Base-by-base conservation (phyloP, 768 basidiomycete genomes). In the Auriscalpium microsporum region DNA sequence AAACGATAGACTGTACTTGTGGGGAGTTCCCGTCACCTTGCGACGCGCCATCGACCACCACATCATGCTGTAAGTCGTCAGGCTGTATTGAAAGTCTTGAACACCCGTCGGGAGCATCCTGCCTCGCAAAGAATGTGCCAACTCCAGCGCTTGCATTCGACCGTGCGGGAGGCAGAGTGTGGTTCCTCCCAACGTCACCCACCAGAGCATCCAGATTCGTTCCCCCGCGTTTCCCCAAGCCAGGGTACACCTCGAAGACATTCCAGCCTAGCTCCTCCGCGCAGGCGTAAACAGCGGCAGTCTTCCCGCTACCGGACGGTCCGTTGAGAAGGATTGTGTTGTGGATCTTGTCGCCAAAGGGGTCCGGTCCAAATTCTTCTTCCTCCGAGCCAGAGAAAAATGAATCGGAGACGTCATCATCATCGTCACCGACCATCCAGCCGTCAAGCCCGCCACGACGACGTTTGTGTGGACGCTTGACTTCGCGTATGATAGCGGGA, bases 201-300 rank as follows among this genome's bases (percentile, higher is more conserved):
- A 97, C 81, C 59, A 94, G 77, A 55, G 78, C 76, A 55, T 86
- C 83, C 60, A 99, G 72, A 62, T 82, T 89, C 23, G 82, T 75
- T 7, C 88, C 90, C 57, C 82, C 88, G 37, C 96, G 81, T 64
- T 81, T 88, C n/a, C 94, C 94, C 51, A 94, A 84, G 3, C 96
- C 96, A 23, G 96, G 90, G 71, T 94, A 88, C 11, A 98, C 93
- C 68, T 99, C 96, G 64, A 97, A 96, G 11, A 98, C 83, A 50
- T 94, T 90, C 90, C 91, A 99, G 13, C 86, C 91, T 36, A 99
- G 76, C 70, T 99, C 95, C 53, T 84, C 82, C 5, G 94, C 92
- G 65, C 93, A 94, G 0, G 95, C 94, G 69, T 96, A 94, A 2
- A 96, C 87, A 19, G 91, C 80, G 1, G 91, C 85, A 6, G 93